phyloP scores from a whole-genome alignment of 164 flowering plant species.

The Kingdonia uniflora region DNA sequence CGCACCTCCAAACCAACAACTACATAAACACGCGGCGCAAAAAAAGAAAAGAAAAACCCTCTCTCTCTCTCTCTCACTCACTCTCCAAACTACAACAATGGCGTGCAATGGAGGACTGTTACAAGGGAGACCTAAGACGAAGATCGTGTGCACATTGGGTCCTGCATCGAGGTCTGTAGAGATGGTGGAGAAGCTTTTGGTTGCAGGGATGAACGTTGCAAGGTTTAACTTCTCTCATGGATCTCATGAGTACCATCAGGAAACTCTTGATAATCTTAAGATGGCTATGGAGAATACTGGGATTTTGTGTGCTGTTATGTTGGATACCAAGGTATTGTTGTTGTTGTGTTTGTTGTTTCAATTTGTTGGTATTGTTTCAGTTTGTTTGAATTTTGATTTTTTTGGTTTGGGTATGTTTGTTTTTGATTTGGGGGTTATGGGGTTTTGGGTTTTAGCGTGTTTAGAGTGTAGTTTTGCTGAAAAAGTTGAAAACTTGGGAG shows the following conservation, averaged over 20 bases:
- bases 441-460: too few relatives aligned
- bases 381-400: neutral
- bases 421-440: neutral
- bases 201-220: slow-evolving; percentile 80
- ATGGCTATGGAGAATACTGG: slow-evolving; percentile 59
- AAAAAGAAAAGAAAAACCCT: too few relatives aligned
- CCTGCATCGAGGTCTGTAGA: slow-evolving; percentile 64
- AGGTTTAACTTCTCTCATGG: slow-evolving; percentile 86
- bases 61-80: too few relatives aligned
- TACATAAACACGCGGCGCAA: too few relatives aligned
- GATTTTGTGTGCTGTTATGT: slow-evolving; percentile 42
- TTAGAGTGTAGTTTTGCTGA: too few relatives aligned
- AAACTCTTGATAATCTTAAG: slow-evolving; percentile 50
- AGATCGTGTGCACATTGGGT: slow-evolving; percentile 81
- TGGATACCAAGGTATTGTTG: slow-evolving; percentile 49
- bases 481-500: too few relatives aligned
- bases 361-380: neutral
- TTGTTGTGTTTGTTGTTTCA: neutral
- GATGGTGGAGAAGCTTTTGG: slow-evolving; percentile 64
- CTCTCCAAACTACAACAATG: too few relatives aligned
- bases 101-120: too few relatives aligned
- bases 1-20: too few relatives aligned
- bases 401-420: neutral
- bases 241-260: slow-evolving; percentile 63
- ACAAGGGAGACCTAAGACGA: slow-evolving; percentile 55